phyloP scores from a whole-genome alignment of 176 grass and related monocot genomes.

The Dendrocalamus sinicus region DNA sequence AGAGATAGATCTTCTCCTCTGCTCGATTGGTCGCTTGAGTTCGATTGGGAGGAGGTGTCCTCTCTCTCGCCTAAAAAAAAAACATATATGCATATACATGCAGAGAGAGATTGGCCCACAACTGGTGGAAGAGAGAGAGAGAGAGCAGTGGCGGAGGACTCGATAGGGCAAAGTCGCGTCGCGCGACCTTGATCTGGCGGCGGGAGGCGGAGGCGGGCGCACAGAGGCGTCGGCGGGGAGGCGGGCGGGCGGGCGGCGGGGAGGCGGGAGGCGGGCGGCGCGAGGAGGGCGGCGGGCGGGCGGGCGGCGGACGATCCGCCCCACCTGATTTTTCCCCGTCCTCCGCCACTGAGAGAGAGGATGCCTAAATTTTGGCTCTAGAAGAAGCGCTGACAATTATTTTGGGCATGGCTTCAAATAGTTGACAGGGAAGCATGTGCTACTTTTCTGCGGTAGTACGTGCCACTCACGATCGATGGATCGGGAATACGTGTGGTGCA shows the following conservation, averaged over 20 bases:
- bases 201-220: too few species aligned
- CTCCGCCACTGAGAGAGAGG: not conserved
- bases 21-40: not conserved
- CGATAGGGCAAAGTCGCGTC: too few species aligned
- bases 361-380: not conserved
- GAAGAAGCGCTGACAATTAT: not conserved
- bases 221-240: too few species aligned
- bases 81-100: not conserved
- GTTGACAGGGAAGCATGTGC: conserved; percentile 6
- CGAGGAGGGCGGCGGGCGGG: too few species aligned
- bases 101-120: not conserved
- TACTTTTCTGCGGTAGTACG: not conserved
- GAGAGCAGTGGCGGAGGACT: too few species aligned
- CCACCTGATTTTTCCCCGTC: too few species aligned
- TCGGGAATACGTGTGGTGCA: not conserved
- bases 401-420: not conserved
- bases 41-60: not conserved
- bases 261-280: too few species aligned
- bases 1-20: not conserved
- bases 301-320: too few species aligned
- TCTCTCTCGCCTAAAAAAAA: not conserved
- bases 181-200: too few species aligned
- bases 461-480: not conserved
- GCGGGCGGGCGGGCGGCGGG: too few species aligned
- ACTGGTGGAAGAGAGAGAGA: not conserved